phyloP scores from a whole-genome alignment of 352 stramenopile genomes.

The Globisporangium polare region DNA sequence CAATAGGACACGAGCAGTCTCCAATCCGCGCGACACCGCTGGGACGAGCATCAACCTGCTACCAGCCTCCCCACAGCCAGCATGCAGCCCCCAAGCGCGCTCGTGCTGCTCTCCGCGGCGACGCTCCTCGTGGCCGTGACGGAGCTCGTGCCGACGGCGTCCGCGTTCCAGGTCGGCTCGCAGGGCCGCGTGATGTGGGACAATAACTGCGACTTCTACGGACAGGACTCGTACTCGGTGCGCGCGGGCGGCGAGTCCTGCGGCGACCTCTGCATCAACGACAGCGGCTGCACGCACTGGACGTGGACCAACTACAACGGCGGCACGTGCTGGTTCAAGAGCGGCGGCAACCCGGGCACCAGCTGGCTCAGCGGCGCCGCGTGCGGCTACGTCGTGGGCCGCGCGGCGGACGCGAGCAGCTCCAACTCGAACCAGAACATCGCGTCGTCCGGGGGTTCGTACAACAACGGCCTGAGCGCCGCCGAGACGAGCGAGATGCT shows the following conservation, averaged over 20 bases:
- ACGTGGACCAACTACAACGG: constrained; percentile 49
- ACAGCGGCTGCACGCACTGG: constrained; percentile 37
- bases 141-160: neutral
- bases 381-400: constrained; percentile 37
- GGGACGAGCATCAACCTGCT: constrained; percentile 6
- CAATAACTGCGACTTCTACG: constrained; percentile 43
- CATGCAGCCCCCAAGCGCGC: constrained; percentile 1
- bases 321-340: constrained; percentile 63
- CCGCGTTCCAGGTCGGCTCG: constrained; percentile 3
- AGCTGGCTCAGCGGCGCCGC: constrained; percentile 20
- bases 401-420: no score
- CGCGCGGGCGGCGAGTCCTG: constrained; percentile 5
- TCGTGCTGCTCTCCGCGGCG: neutral
- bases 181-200: constrained; percentile 39
- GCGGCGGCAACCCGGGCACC: constrained; percentile 8
- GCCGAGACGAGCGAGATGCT: constrained; percentile 41
- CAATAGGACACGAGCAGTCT: neutral
- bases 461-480: neutral
- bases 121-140: neutral
- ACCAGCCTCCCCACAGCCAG: neutral
- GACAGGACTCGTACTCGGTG: constrained; percentile 19
- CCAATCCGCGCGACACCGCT: neutral
- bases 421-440: constrained; percentile 6
- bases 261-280: constrained; percentile 20
- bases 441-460: neutral